Percentiles rank a stretch among this genome's conserved stretches.
phyloP scores from a whole-genome alignment of 495 filamentous ascomycete genomes.

The Mycothermus thermophilus region DNA sequence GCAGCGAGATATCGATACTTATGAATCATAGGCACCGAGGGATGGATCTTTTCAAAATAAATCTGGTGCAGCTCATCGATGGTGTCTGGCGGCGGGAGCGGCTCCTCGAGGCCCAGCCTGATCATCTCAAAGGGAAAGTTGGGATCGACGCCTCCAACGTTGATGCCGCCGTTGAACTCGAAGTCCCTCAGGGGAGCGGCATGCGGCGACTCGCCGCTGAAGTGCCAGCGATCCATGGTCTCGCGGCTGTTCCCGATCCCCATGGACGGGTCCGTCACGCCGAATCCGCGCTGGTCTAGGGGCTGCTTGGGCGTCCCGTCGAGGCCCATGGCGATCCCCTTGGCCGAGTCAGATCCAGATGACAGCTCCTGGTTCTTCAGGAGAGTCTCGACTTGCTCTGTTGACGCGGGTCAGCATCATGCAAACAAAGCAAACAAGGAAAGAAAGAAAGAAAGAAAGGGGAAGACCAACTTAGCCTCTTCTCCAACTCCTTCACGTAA shows the following conservation, averaged over 20 bases:
- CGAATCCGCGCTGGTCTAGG: constrained; percentile 28
- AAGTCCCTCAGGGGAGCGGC: constrained; percentile 31
- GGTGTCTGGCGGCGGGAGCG: constrained; percentile 72
- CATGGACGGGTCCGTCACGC: constrained; percentile 30
- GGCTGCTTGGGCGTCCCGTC: constrained; percentile 18
- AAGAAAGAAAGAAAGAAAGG: no score
- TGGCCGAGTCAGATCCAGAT: constrained; percentile 19
- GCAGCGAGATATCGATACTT: constrained; percentile 70
- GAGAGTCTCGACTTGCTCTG: constrained; percentile 89
- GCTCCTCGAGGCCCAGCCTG: constrained; percentile 80
- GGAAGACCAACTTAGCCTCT: constrained; percentile 61
- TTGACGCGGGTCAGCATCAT: constrained; percentile 14
- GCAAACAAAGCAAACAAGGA: no score
- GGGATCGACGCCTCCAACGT: constrained; percentile 32
- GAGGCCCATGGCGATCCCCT: constrained; percentile 18
- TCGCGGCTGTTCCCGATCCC: constrained; percentile 30
- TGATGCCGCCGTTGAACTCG: constrained; percentile 35
- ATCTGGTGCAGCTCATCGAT: constrained; percentile 84
- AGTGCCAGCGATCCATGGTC: constrained; percentile 39
- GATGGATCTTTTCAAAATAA: constrained; percentile 84
- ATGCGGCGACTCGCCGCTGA: constrained; percentile 38
- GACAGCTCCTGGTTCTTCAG: constrained; percentile 57
- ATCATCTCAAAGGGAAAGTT: constrained; percentile 83
- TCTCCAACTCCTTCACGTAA: constrained; percentile 95
- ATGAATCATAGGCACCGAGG: constrained; percentile 76